Evolutionary conservation across 352 stramenopile genomes (phyloP), one percentile per base, ranked within the genome.

Genomic region (Pilasporangium apinafurcum): DNA sequence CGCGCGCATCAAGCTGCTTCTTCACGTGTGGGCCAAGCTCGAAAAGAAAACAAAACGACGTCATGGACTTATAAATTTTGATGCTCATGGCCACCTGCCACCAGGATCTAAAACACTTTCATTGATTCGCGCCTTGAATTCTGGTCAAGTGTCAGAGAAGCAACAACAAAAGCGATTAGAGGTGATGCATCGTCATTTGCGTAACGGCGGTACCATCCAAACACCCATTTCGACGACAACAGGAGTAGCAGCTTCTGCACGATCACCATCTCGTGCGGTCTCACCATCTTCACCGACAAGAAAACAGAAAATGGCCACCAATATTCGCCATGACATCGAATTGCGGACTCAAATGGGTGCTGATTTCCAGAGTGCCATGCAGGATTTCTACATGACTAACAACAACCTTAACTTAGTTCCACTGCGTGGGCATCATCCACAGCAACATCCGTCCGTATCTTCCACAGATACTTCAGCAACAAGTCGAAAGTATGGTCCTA

Each of bases 21-120:
- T 91, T 5, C 59, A 83, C 9, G 57, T 85, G 0, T 91, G 79
- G 79, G 34, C 52, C 12, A 83, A 77, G 33, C 35, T 88, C 16
- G 79, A 91, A 51, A 64, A 59, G 10, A 84, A 82, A 46, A 41
- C 47, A 35, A 80, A 66, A 28, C 65, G 71, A 1, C 68, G 68
- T 2, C 53, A 65, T 26, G 75, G 68, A 14, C 25, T 79, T 5
- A 26, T 53, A 0, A 59, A n/a, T 13, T 50, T 54, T 14, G 40
- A 30, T 14, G n/a, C n/a, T n/a, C n/a, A n/a, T n/a, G n/a, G n/a
- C n/a, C n/a, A n/a, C n/a, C n/a, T n/a, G 16, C 47, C 22, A 18
- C 9, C 16, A 12, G 37, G 13, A 10, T 54, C 5, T 3, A 31
- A 0, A 32, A 25, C 9, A 36, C 46, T 13, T 3, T 10, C 17